Conservation (phyloP, 352 stramenopile species). For the Elongisporangium anandrum region DNA sequence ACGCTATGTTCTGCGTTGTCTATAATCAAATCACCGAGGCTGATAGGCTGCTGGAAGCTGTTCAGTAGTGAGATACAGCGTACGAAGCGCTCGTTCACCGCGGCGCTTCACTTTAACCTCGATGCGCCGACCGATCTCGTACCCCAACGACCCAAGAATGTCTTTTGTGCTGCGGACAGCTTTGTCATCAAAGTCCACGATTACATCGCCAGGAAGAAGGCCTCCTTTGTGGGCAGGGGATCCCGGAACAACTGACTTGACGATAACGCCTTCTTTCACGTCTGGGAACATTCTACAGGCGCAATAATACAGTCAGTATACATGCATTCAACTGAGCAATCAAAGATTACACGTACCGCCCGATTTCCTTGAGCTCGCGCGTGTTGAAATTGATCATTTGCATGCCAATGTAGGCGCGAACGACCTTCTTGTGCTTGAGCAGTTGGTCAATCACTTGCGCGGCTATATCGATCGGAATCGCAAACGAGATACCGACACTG, state of each 20-base stretch:
- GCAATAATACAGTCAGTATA: too few relatives aligned
- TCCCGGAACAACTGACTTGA: slow-evolving; percentile 72
- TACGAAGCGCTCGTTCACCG: slow-evolving; percentile 37
- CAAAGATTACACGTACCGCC: slow-evolving; percentile 41
- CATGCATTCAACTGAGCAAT: too few relatives aligned
- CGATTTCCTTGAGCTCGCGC: slow-evolving; percentile 57
- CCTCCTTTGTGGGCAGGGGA: slow-evolving; percentile 80
- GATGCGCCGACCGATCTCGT: slow-evolving; percentile 68
- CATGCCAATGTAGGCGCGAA: slow-evolving; percentile 90
- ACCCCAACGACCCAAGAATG: slow-evolving; percentile 64
- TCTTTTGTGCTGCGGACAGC: slow-evolving; percentile 70
- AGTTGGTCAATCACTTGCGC: slow-evolving; percentile 88
- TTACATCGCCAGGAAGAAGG: slow-evolving; percentile 66
- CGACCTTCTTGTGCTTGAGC: slow-evolving; percentile 82
- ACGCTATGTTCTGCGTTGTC: too few relatives aligned
- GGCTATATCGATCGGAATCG: slow-evolving; percentile 91
- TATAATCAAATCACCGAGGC: slow-evolving; percentile 2
- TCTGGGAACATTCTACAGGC: slow-evolving; percentile 50
- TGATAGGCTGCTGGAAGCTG: slow-evolving; percentile 39
- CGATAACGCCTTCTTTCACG: slow-evolving; percentile 76
- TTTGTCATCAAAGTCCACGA: slow-evolving; percentile 75
- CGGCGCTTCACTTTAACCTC: slow-evolving; percentile 59
- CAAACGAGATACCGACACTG: slow-evolving; percentile 89
- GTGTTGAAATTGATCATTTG: slow-evolving; percentile 88
- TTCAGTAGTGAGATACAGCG: slow-evolving; percentile 58